Percentiles rank a stretch among this genome's conserved stretches.
Conservation (phyloP, 202 grass and related monocot genomes). For the Hordeum pubiflorum region DNA sequence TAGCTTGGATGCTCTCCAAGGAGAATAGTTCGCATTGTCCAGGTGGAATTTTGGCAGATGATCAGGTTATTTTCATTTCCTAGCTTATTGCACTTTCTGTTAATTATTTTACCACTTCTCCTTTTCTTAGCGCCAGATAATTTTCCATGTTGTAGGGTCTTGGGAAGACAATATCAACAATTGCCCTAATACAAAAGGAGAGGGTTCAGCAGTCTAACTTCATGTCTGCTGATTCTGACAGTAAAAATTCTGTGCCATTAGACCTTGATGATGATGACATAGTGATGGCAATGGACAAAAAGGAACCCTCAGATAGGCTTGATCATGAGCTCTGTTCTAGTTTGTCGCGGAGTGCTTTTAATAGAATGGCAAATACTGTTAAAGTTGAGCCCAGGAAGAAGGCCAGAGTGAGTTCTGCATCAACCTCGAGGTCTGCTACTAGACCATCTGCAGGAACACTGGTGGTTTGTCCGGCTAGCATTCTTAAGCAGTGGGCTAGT, state of each 20-base stretch:
- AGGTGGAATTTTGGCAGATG: slow-evolving; percentile 80
- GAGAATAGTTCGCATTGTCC: slow-evolving; percentile 59
- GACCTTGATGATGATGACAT: slow-evolving; percentile 46
- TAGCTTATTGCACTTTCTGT: slow-evolving; percentile 11
- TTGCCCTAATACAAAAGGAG: slow-evolving; percentile 59
- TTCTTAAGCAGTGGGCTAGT: slow-evolving; percentile 63
- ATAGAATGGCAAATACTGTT: background rate
- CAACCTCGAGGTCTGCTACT: slow-evolving; percentile 1
- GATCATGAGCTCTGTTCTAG: background rate
- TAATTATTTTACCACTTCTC: background rate
- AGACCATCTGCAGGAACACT: slow-evolving; percentile 59
- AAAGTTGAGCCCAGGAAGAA: slow-evolving; percentile 38
- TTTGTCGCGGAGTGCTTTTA: background rate
- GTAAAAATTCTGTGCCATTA: slow-evolving; percentile 26
- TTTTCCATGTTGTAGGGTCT: slow-evolving; percentile 41
- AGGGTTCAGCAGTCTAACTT: slow-evolving; percentile 54
- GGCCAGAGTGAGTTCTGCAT: slow-evolving; percentile 7
- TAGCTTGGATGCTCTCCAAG: slow-evolving; percentile 74
- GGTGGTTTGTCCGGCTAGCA: slow-evolving; percentile 59
- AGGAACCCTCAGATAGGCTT: slow-evolving; percentile 1
- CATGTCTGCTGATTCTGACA: slow-evolving; percentile 30
- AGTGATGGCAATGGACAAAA: slow-evolving; percentile 24
- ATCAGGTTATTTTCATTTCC: slow-evolving; percentile 57
- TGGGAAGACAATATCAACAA: slow-evolving; percentile 78
- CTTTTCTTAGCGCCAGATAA: slow-evolving; percentile 1